Percentiles rank a stretch among this genome's conserved stretches.
Conservation (phyloP, 257 asterid genomes). For the Solanum peruvianum region DNA sequence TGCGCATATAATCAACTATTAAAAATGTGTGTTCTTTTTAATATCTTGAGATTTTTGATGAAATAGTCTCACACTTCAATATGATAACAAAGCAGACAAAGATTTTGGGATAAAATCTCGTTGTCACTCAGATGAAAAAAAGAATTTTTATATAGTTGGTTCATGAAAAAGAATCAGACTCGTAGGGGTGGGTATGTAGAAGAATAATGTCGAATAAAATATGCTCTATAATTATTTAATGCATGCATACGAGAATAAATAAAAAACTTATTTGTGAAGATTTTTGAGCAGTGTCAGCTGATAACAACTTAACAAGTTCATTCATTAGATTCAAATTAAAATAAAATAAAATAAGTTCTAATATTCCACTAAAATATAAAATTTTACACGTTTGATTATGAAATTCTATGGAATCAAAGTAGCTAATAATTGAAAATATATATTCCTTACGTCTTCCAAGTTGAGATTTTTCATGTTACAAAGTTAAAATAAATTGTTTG, state of each 20-base stretch:
- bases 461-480: not conserved
- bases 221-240: not conserved
- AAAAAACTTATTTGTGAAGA: not conserved
- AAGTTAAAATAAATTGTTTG: not conserved
- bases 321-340: not conserved
- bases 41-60: too few species aligned
- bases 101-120: not conserved
- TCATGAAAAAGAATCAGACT: too few species aligned
- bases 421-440: slow-evolving; percentile 3
- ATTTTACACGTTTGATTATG: not conserved
- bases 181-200: not conserved
- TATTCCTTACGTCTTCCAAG: not conserved
- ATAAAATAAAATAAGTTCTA: not conserved
- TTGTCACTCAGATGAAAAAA: not conserved
- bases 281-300: not conserved
- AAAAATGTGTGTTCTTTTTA: too few species aligned
- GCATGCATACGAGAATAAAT: not conserved
- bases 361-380: not conserved
- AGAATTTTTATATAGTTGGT: too few species aligned
- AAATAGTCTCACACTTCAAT: not conserved
- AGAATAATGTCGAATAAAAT: not conserved
- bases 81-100: not conserved
- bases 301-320: not conserved
- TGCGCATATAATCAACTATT: not conserved
- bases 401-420: not conserved